A percentile compares a stretch with the other conserved stretches of the same genome.
phyloP scores from a whole-genome alignment of 495 filamentous ascomycete species.

The Platismatia glauca region DNA sequence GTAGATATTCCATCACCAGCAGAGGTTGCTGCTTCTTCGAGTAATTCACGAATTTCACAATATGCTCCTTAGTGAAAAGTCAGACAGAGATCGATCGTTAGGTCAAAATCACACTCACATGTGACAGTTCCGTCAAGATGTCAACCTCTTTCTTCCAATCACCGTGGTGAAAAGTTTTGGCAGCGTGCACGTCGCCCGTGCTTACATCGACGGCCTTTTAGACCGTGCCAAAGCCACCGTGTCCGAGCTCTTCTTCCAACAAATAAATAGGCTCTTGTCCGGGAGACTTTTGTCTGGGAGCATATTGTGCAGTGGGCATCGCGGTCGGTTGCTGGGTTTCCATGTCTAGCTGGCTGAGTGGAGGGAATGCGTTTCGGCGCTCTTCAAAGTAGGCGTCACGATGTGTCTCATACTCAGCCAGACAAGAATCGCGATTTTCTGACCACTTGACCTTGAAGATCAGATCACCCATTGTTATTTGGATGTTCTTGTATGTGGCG shows the following conservation, averaged over 20 bases:
- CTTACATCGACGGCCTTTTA: conserved; percentile 62
- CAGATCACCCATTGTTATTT: neutral
- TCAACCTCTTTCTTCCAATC: conserved; percentile 41
- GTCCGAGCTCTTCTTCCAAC: conserved; percentile 58
- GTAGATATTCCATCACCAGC: conserved; percentile 3
- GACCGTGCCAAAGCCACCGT: conserved; percentile 69
- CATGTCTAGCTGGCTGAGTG: conserved; percentile 2
- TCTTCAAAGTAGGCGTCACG: conserved; percentile 12
- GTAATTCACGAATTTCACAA: conserved; percentile 9
- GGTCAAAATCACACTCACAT: conserved; percentile 6
- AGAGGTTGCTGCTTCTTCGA: conserved; percentile 1
- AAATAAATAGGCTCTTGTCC: too few species aligned
- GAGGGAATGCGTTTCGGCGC: neutral
- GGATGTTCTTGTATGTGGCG: conserved; percentile 9
- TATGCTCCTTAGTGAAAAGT: conserved; percentile 1
- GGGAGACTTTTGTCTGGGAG: neutral
- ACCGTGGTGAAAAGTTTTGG: conserved; percentile 67
- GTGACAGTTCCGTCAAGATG: neutral
- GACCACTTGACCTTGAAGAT: conserved; percentile 11
- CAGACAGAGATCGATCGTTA: neutral
- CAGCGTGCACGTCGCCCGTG: conserved; percentile 57
- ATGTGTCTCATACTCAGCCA: conserved; percentile 3
- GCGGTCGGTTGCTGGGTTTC: conserved; percentile 2
- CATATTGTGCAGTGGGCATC: neutral
- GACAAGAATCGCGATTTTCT: neutral